Conservation (phyloP, 768 basidiomycete genomes). For the Rhizopogon vinicolor region DNA sequence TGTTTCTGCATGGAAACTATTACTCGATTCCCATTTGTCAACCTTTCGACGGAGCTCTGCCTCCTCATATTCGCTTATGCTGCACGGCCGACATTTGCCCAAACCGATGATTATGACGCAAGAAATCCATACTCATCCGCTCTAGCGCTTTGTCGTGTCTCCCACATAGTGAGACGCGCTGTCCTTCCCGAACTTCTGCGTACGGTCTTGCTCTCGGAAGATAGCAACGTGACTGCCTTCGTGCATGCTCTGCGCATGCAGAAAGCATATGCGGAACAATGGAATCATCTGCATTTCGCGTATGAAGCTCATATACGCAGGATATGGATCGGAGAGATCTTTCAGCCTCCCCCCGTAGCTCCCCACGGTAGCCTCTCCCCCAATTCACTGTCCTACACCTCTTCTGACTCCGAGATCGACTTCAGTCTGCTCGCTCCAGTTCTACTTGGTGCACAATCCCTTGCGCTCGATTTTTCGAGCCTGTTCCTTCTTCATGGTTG, state of each 20-base stretch:
- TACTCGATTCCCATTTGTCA: constrained; percentile 13
- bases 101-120: neutral
- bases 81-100: constrained; percentile 15
- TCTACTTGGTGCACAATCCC: constrained; percentile 1
- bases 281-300: constrained; percentile 24
- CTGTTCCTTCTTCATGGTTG: constrained; percentile 32
- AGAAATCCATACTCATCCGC: constrained; percentile 18
- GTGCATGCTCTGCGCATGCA: constrained; percentile 27
- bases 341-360: constrained; percentile 12
- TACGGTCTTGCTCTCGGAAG: constrained; percentile 28
- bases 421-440: constrained; percentile 9
- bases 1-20: neutral
- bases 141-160: constrained; percentile 29
- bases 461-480: constrained; percentile 30
- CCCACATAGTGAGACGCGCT: constrained; percentile 25
- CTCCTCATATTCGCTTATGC: constrained; percentile 30
- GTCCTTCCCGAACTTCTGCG: constrained; percentile 35
- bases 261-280: constrained; percentile 1
- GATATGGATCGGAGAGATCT: constrained; percentile 32
- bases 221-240: constrained; percentile 18
- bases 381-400: neutral
- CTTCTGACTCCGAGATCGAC: constrained; percentile 13
- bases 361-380: constrained; percentile 11
- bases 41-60: constrained; percentile 31
- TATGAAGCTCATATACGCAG: constrained; percentile 27